These are phyloP conservation scores for Rhododendron griersonianum DNA, from an alignment of 148 eudicot species.

Conservation along the genomic window DNA sequence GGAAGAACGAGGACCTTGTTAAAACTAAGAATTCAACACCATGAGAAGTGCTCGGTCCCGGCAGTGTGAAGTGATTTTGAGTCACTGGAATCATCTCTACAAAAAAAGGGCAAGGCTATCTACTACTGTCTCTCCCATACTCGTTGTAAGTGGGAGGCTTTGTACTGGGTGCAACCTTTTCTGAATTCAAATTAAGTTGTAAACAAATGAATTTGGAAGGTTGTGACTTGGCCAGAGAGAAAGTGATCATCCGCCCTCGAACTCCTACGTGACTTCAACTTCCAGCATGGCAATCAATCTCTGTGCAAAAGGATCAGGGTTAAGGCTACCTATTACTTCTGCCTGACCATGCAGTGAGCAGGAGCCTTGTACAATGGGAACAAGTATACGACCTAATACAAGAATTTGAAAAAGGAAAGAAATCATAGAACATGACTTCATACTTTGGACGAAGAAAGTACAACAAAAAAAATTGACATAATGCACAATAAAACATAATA, in stretches of 20 bases:
- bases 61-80: not conserved
- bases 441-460: not conserved
- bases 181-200: not conserved
- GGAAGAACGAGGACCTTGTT: not conserved
- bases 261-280: not conserved
- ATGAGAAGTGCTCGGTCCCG: not conserved
- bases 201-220: not conserved
- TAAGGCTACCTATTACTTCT: not conserved
- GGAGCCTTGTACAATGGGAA: not conserved
- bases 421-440: not conserved
- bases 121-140: not conserved
- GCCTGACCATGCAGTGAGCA: not conserved
- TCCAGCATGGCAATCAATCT: not conserved
- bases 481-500: not conserved
- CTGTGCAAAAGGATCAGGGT: not conserved
- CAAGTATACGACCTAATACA: not conserved
- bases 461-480: not conserved
- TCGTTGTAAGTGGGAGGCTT: not conserved
- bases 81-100: not conserved
- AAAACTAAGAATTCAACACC: not conserved
- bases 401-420: not conserved
- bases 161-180: not conserved
- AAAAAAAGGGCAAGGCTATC: not conserved
- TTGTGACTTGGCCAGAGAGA: not conserved
- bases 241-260: not conserved